Conservation (phyloP, 805 yeast genomes). For the Starmera quercuum region DNA sequence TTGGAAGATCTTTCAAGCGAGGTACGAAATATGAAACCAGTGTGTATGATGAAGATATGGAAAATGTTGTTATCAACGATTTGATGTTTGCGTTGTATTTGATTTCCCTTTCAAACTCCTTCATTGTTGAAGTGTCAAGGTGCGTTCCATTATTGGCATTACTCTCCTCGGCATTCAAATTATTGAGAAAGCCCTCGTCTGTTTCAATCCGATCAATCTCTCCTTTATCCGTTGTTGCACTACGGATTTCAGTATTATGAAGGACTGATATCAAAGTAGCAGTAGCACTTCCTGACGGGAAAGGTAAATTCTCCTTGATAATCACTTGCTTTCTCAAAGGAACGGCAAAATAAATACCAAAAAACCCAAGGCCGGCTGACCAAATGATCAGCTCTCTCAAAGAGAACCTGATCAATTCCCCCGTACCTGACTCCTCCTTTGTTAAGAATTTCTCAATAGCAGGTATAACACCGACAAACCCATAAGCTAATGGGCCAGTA, state of each 20-base stretch:
- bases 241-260: slow-evolving; percentile 53
- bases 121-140: slow-evolving; percentile 27
- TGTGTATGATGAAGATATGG: slow-evolving; percentile 66
- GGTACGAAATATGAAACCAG: slow-evolving; percentile 69
- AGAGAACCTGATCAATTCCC: slow-evolving; percentile 26
- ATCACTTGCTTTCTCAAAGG: slow-evolving; percentile 83
- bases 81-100: slow-evolving; percentile 49
- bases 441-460: slow-evolving; percentile 88
- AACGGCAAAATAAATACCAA: slow-evolving; percentile 93
- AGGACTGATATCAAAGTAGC: slow-evolving; percentile 87
- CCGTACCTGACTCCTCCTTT: slow-evolving; percentile 66
- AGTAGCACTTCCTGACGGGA: slow-evolving; percentile 95
- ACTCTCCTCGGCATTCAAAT: too few species aligned
- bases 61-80: slow-evolving; percentile 55
- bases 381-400: slow-evolving; percentile 59
- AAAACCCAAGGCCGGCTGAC: slow-evolving; percentile 83
- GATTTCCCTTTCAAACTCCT: slow-evolving; percentile 18
- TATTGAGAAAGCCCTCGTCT: too few species aligned
- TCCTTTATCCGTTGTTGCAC: slow-evolving; percentile 6
- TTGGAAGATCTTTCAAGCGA: slow-evolving; percentile 54
- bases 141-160: too few species aligned
- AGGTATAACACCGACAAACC: slow-evolving; percentile 91
- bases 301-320: slow-evolving; percentile 78
- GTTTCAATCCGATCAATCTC: too few species aligned
- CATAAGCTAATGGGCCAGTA: slow-evolving; percentile 94